phyloP scores from a whole-genome alignment of 805 yeast species.

The Kodamaea neixiangensis region DNA sequence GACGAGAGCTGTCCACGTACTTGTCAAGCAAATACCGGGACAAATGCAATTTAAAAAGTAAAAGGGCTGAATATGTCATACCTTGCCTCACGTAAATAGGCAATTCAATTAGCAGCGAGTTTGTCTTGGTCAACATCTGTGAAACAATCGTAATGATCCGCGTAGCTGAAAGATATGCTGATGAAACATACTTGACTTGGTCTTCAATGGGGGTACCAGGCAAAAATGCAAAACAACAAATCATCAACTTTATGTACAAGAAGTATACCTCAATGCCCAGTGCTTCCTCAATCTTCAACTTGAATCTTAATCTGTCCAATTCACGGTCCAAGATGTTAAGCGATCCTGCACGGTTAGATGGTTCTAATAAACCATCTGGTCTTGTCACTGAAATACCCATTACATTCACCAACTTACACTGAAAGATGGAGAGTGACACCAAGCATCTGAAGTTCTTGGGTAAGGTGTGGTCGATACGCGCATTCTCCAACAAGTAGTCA shows the following conservation, averaged over 20 bases:
- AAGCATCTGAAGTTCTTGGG: slow-evolving; percentile 74
- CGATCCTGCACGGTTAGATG: slow-evolving; percentile 77
- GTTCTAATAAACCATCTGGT: slow-evolving; percentile 88
- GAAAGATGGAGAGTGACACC: slow-evolving; percentile 75
- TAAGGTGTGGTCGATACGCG: slow-evolving; percentile 62
- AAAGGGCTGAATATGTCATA: slow-evolving; percentile 76
- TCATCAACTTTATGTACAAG: slow-evolving; percentile 74
- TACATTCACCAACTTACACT: slow-evolving; percentile 76
- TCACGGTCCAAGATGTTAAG: slow-evolving; percentile 78
- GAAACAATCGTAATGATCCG: slow-evolving; percentile 78
- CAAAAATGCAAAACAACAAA: slow-evolving; percentile 85
- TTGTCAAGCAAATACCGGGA: slow-evolving; percentile 72
- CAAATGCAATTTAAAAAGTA: slow-evolving; percentile 77
- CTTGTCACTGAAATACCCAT: slow-evolving; percentile 86
- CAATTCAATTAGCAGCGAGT: slow-evolving; percentile 71
- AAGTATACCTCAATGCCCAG: slow-evolving; percentile 74
- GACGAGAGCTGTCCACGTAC: slow-evolving; percentile 85
- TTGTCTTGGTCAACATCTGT: slow-evolving; percentile 55
- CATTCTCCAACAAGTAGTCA: slow-evolving; percentile 79
- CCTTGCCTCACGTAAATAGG: slow-evolving; percentile 88
- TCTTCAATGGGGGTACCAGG: slow-evolving; percentile 90
- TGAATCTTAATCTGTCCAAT: slow-evolving; percentile 67
- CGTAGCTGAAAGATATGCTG: slow-evolving; percentile 80
- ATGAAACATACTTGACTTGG: slow-evolving; percentile 79
- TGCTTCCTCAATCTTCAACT: slow-evolving; percentile 63